These are phyloP conservation scores for Metschnikowia gelsemii DNA, from an alignment of 805 yeast species.

Conservation along the genomic window DNA sequence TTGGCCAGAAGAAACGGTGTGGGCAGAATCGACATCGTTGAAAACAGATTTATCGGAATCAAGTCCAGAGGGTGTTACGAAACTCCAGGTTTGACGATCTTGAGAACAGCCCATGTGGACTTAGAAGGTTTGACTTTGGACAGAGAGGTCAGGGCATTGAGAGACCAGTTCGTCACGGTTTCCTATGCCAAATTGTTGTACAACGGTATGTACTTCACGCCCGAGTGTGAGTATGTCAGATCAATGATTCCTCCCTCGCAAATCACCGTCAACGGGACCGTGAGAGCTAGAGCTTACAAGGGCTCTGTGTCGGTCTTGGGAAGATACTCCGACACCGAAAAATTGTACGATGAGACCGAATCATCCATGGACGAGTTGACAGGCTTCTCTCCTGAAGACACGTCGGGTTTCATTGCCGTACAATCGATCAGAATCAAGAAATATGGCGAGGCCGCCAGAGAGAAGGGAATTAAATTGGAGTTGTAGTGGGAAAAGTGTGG, in stretches of 20 bases:
- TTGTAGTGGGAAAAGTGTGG: constrained; percentile 32
- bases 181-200: constrained; percentile 85
- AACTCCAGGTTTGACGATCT: constrained; percentile 95
- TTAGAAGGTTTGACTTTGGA: constrained; percentile 95
- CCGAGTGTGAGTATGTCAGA: constrained; percentile 96
- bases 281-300: constrained; percentile 91
- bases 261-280: constrained; percentile 92
- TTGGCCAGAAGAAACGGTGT: constrained; percentile 99
- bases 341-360: constrained; percentile 95
- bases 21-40: constrained; percentile 98
- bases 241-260: constrained; percentile 94
- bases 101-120: constrained; percentile 93
- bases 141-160: constrained; percentile 94
- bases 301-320: constrained; percentile 84
- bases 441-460: constrained; percentile 93
- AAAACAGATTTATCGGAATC: constrained; percentile 97
- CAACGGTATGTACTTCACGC: constrained; percentile 97
- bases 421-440: constrained; percentile 98
- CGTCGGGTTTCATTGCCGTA: constrained; percentile 95
- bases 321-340: constrained; percentile 93
- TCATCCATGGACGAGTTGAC: constrained; percentile 99
- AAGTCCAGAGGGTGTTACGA: constrained; percentile 99
- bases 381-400: constrained; percentile 95
- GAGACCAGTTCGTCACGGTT: constrained; percentile 95
- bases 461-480: constrained; percentile 56